Evolutionary conservation across 2,329 filamentous ascomycete species (phyloP), one percentile per base, ranked within the genome.

Genomic region (Pochonia chlamydosporia): DNA sequence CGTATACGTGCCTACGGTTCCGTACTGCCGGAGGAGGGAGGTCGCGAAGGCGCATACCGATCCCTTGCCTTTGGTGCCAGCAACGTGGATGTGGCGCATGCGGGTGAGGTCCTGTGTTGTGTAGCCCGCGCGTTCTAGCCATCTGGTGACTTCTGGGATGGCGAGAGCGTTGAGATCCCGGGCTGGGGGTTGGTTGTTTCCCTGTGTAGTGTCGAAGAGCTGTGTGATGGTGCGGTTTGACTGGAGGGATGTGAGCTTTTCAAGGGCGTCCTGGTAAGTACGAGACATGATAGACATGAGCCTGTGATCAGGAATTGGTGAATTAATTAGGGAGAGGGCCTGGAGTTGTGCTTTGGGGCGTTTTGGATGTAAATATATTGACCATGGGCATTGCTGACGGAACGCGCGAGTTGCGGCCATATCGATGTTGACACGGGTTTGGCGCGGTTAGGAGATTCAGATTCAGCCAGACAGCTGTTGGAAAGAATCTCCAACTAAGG

Each of bases 61-160:
- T 35, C 91, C 91, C 65, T 96, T 97, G 50, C 92, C 92, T 65
- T 96, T 97, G 4, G 91, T 96, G 11, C 92, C 92, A 1, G 92
- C 88, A 40, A 97, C 82, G 63, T 97, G 92, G 51, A 97, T 81
- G 54, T 75, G 76, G 14, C 66, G 67, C 44, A 78, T 65, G 4
- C 59, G 54, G 11, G 65, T 57, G 23, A 79, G 69, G 53, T 73
- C 69, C 1, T 57, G 46, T 2, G 65, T 64, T 67, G 84, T 69
- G 67, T 95, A 88, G 42, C 89, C 89, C 46, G 88, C 82, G 51
- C 85, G 85, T 40, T 69, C 72, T 54, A 88, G 81, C 86, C 87
- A 95, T 56, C 82, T 78, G 24, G 84, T 71, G 78, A 93, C 92
- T 63, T 96, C 89, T 0, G 88, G 87, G 43, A 95, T 82, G 6